Evolutionary conservation across 768 basidiomycete species (phyloP), one percentile per base, ranked within the genome.

Genomic region (Porpolomopsis calyptriformis): DNA sequence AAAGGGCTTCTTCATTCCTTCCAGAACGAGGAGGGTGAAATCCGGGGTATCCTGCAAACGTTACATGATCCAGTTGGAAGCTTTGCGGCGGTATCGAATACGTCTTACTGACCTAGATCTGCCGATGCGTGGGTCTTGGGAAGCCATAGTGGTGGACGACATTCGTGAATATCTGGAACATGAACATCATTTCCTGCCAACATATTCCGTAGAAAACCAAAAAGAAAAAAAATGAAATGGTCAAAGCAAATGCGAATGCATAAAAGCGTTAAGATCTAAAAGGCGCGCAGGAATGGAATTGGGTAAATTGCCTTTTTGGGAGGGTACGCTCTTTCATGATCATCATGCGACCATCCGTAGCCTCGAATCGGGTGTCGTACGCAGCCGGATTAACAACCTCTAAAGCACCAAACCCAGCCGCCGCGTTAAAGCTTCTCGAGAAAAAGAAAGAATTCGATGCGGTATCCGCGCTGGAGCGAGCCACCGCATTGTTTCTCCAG

Each of bases 361-460:
- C 70, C 14, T 65, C 73, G 1, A 67, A 54, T 54, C 75, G 77
- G 35, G 67, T 65, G 16, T 78, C 76, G 11, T 73, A 78, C 52
- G 65, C 64, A 5, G 57, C 68, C 34, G 62, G 59, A 8, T 49
- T 64, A 29, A 58, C 63, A 47, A n/a, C n/a, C n/a, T 56, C 66
- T 5, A 64, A 71, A 27, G 60, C 63, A 5, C 66, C 67, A 34
- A 71, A 67, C 41, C 65, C 75, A 1, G 76, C 74, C 1, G 71
- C 77, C 1, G 48, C 64, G 1, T 68, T 75, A 14, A 80, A 79
- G 52, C 70, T 85, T 36, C 45, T 70, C 2, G 85, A 88, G 56
- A 87, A 87, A 67, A 87, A 85, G 67, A 87, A 85, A 57, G 85
- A 88, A 59, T 77, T 69, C 46, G 84, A 86, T 45, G 83, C 82